Percentiles rank a stretch among this genome's conserved stretches.
These are phyloP conservation scores for Russula foetens DNA, from an alignment of 768 basidiomycete genomes.

Conservation along the genomic window DNA sequence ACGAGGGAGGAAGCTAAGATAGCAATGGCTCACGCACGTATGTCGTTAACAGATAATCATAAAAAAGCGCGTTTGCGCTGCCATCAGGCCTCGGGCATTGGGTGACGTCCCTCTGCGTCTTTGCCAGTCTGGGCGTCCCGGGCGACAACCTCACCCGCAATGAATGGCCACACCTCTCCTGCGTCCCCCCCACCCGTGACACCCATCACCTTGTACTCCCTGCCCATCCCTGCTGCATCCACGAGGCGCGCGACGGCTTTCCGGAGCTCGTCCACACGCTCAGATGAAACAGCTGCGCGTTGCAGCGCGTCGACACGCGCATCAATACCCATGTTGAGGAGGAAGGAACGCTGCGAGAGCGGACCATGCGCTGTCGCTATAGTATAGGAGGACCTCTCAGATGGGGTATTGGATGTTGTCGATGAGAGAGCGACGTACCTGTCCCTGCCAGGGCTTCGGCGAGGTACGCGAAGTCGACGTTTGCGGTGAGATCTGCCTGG, in stretches of 20 bases:
- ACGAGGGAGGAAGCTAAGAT: no score
- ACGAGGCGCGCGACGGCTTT: constrained; percentile 64
- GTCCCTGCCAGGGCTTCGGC: constrained; percentile 62
- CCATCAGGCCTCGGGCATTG: not conserved
- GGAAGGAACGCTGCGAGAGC: constrained; percentile 67
- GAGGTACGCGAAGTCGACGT: constrained; percentile 91
- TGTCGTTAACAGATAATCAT: no score
- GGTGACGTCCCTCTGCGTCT: no score
- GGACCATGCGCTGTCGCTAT: constrained; percentile 49
- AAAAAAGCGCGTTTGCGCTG: not conserved
- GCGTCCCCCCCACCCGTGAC: constrained; percentile 26
- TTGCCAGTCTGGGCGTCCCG: not conserved
- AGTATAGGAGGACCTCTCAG: not conserved
- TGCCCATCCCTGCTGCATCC: constrained; percentile 79
- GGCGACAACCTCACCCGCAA: not conserved
- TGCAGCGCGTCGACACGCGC: constrained; percentile 57
- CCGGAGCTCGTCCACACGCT: constrained; percentile 44
- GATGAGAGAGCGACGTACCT: constrained; percentile 36
- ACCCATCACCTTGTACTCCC: constrained; percentile 77
- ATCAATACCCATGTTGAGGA: constrained; percentile 67
- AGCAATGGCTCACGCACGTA: no score
- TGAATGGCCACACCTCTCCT: constrained; percentile 25
- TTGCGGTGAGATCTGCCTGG: constrained; percentile 87
- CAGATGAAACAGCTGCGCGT: constrained; percentile 39
- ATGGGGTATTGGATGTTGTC: not conserved